Conservation (phyloP, 192 early-diverging fungal genomes). For the Mortierella claussenii region DNA sequence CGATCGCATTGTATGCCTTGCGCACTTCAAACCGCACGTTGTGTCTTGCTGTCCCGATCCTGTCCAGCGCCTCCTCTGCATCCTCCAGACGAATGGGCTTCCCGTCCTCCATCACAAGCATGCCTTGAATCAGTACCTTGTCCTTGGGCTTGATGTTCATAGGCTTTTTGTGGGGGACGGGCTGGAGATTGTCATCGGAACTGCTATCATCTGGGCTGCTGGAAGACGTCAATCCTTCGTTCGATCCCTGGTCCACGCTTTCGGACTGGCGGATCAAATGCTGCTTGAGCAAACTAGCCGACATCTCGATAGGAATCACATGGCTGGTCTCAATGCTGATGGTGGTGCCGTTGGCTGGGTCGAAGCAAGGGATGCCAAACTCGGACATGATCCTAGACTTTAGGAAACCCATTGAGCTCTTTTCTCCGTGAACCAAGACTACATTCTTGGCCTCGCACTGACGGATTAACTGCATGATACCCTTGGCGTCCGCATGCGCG, state of each 20-base stretch:
- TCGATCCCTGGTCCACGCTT: background rate
- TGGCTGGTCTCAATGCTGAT: slow-evolving; percentile 74
- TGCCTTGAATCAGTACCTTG: slow-evolving; percentile 55
- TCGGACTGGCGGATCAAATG: slow-evolving; percentile 45
- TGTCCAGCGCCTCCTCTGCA: slow-evolving; percentile 42
- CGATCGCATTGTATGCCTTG: slow-evolving; percentile 49
- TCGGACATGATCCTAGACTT: slow-evolving; percentile 86
- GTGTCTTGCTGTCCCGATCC: slow-evolving; percentile 39
- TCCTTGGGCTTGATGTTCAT: slow-evolving; percentile 35
- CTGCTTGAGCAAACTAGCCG: slow-evolving; percentile 57
- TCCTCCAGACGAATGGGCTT: slow-evolving; percentile 53
- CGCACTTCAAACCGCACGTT: slow-evolving; percentile 52
- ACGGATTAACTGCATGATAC: slow-evolving; percentile 94
- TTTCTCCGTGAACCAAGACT: slow-evolving; percentile 96
- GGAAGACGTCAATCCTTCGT: slow-evolving; percentile 31
- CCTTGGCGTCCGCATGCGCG: slow-evolving; percentile 97
- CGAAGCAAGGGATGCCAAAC: slow-evolving; percentile 83
- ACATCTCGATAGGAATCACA: slow-evolving; percentile 71
- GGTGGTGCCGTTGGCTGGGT: slow-evolving; percentile 89
- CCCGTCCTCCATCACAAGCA: slow-evolving; percentile 56
- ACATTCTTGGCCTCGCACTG: slow-evolving; percentile 91
- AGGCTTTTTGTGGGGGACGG: slow-evolving; percentile 7
- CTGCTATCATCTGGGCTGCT: slow-evolving; percentile 28
- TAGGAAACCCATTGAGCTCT: slow-evolving; percentile 85
- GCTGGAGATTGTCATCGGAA: slow-evolving; percentile 13